These are phyloP conservation scores for Salvia sclarea DNA, from an alignment of 305 asterid genomes.

Conservation along the genomic window DNA sequence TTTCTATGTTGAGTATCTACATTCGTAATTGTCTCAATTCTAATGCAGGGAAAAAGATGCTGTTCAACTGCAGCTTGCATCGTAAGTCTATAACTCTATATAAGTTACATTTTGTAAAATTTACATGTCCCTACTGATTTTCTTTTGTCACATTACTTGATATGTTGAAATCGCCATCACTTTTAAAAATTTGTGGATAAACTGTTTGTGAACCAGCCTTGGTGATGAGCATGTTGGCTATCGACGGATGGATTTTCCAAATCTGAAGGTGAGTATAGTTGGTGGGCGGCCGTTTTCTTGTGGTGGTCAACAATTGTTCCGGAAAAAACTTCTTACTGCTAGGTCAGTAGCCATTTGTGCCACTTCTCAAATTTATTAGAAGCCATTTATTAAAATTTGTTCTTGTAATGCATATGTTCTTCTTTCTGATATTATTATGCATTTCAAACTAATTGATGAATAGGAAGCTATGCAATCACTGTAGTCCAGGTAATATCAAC, in stretches of 20 bases:
- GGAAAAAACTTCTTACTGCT: slow-evolving; percentile 67
- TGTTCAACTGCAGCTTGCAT: slow-evolving; percentile 84
- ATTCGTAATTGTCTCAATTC: slow-evolving; percentile 29
- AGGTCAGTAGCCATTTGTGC: slow-evolving; percentile 48
- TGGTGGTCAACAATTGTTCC: slow-evolving; percentile 64
- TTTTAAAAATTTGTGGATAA: slow-evolving; percentile 20
- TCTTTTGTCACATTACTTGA: slow-evolving; percentile 24
- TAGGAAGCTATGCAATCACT: neutral
- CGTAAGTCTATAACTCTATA: slow-evolving; percentile 63
- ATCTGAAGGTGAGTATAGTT: slow-evolving; percentile 67
- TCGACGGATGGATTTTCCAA: slow-evolving; percentile 62
- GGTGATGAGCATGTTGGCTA: slow-evolving; percentile 92
- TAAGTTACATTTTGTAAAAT: slow-evolving; percentile 9
- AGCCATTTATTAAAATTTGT: neutral
- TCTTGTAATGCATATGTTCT: neutral
- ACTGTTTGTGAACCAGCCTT: slow-evolving; percentile 55
- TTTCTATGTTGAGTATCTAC: too few species aligned
- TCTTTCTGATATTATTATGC: neutral
- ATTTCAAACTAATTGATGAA: neutral
- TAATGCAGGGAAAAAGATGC: slow-evolving; percentile 75
- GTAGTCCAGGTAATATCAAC: neutral
- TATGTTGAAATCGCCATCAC: slow-evolving; percentile 9
- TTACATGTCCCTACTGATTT: slow-evolving; percentile 2
- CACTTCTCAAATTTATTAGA: slow-evolving; percentile 7
- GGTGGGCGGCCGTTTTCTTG: slow-evolving; percentile 97